phyloP scores from a whole-genome alignment of 2,329 filamentous ascomycete species.

The Sphaerulina vaccinii region DNA sequence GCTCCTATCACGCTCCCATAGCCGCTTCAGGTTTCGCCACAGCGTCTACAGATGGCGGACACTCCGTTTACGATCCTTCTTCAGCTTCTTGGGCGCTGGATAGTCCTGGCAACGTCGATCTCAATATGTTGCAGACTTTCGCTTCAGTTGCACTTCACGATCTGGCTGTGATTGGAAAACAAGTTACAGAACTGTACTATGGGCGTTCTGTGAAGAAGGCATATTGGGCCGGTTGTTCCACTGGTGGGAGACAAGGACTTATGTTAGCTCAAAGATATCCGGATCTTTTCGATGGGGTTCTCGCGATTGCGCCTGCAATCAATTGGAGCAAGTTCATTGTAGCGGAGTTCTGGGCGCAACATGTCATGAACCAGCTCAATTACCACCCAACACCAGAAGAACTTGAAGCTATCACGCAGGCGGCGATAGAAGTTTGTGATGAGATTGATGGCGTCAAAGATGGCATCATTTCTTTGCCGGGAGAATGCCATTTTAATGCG shows the following conservation, averaged over 20 bases:
- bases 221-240: conserved; percentile 41
- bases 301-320: conserved; percentile 40
- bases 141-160: conserved; percentile 36
- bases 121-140: conserved; percentile 36
- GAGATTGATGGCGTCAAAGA: conserved; percentile 37
- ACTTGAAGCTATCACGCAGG: conserved; percentile 34
- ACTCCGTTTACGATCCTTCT: conserved; percentile 11
- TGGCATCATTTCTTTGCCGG: conserved; percentile 29
- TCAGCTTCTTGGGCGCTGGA: conserved; percentile 25
- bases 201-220: conserved; percentile 33
- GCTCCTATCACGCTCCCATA: conserved; percentile 22
- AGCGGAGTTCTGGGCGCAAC: conserved; percentile 29
- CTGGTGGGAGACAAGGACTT: conserved; percentile 40
- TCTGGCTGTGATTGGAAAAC: conserved; percentile 35
- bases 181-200: conserved; percentile 35
- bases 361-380: conserved; percentile 30
- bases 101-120: conserved; percentile 36
- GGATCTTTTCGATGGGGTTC: conserved; percentile 40
- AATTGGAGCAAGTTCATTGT: conserved; percentile 31
- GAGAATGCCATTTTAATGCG: conserved; percentile 32
- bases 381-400: conserved; percentile 34
- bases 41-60: conserved; percentile 33
- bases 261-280: conserved; percentile 41
- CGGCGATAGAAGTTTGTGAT: conserved; percentile 37
- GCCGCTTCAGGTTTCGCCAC: conserved; percentile 29